Percentiles rank a stretch among this genome's conserved stretches.
These are phyloP conservation scores for Cadophora gregata DNA, from an alignment of 2,329 filamentous ascomycete genomes.

Conservation along the genomic window DNA sequence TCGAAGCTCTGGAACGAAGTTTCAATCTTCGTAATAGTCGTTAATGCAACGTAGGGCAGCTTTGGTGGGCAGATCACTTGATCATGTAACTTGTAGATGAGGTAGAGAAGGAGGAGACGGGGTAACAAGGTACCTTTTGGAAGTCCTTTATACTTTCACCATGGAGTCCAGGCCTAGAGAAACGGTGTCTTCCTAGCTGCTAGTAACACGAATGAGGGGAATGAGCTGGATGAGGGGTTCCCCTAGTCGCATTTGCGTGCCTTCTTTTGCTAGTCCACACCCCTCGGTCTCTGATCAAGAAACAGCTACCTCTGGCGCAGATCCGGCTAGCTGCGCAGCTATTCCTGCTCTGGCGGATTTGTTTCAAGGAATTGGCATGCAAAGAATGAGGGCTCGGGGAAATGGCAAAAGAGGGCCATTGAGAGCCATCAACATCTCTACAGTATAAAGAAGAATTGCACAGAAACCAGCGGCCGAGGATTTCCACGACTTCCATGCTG, in stretches of 20 bases:
- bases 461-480: background rate
- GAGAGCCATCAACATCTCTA: background rate
- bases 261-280: background rate
- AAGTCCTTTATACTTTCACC: constrained; percentile 6
- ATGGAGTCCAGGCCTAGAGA: background rate
- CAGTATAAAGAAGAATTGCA: background rate
- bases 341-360: background rate
- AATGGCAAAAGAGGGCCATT: background rate
- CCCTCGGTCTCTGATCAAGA: background rate
- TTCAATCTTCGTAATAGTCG: background rate
- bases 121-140: background rate
- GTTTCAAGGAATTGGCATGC: background rate
- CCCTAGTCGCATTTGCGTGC: background rate
- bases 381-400: background rate
- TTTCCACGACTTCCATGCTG: background rate
- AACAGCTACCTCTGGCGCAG: no score
- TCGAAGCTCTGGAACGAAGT: background rate
- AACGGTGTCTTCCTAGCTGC: background rate
- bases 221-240: constrained; percentile 7
- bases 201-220: constrained; percentile 3
- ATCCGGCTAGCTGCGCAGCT: background rate
- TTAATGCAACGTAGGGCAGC: background rate
- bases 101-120: background rate
- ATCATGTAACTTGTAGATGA: background rate
- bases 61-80: background rate